Conservation (phyloP, 208 protist genomes). For the Porcisia hertigi region DNA sequence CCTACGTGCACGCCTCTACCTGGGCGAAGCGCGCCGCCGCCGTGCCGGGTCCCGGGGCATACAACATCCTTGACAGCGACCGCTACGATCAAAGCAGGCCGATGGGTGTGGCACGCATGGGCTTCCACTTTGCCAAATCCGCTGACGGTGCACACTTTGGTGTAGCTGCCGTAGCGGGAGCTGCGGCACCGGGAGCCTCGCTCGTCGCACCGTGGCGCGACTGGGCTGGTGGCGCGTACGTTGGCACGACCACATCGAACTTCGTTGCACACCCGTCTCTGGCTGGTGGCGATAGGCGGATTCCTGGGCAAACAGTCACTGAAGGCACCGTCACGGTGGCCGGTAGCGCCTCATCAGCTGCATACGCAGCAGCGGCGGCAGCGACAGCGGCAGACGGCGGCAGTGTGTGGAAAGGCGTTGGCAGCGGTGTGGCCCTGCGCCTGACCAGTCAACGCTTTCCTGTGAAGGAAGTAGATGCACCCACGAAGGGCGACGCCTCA, state of each 20-base stretch:
- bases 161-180: not conserved
- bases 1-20: slow-evolving; percentile 20
- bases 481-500: slow-evolving; percentile 10
- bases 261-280: slow-evolving; percentile 29
- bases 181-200: not conserved
- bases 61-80: slow-evolving; percentile 30
- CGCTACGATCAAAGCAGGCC: slow-evolving; percentile 20
- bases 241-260: slow-evolving; percentile 23
- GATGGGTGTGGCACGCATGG: slow-evolving; percentile 11
- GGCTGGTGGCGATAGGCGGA: slow-evolving; percentile 19
- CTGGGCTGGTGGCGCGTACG: slow-evolving; percentile 32
- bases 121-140: slow-evolving; percentile 26
- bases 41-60: slow-evolving; percentile 37
- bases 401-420: slow-evolving; percentile 26
- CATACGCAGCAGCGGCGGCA: not conserved
- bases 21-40: slow-evolving; percentile 24
- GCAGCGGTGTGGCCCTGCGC: slow-evolving; percentile 31
- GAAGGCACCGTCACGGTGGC: not conserved
- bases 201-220: slow-evolving; percentile 29
- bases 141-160: slow-evolving; percentile 23
- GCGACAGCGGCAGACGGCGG: not conserved
- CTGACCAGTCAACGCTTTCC: slow-evolving; percentile 33
- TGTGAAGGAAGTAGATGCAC: not conserved
- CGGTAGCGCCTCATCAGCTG: not conserved
- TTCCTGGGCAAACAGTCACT: not conserved